Conservation (phyloP, 2,329 filamentous ascomycete genomes). For the Aschersonia sp. region DNA sequence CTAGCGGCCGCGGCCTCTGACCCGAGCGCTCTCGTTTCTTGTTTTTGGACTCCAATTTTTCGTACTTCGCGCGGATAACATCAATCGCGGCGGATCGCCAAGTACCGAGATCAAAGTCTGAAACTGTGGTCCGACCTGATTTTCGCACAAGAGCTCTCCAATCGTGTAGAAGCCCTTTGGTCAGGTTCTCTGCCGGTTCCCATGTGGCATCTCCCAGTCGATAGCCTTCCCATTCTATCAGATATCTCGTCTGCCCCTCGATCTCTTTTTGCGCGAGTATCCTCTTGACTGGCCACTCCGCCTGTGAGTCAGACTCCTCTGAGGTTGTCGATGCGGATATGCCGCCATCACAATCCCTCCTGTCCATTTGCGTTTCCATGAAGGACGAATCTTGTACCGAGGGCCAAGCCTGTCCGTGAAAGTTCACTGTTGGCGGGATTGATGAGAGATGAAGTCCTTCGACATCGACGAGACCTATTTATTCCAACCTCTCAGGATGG, state of each 20-base stretch:
- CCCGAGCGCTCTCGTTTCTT: conserved; percentile 24
- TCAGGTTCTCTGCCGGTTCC: conserved; percentile 34
- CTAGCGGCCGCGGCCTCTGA: conserved; percentile 3
- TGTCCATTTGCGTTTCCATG: not conserved
- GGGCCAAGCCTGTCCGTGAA: no score
- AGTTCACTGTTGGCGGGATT: no score
- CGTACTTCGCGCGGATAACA: conserved; percentile 13
- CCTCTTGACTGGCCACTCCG: conserved; percentile 34
- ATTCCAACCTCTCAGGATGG: no score
- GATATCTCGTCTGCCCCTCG: conserved; percentile 13
- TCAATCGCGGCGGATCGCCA: conserved; percentile 20
- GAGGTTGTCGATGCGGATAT: conserved; percentile 19
- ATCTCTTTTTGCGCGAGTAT: conserved; percentile 32
- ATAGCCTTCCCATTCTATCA: conserved; percentile 23
- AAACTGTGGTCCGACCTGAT: conserved; percentile 15
- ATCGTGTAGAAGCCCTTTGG: conserved; percentile 18
- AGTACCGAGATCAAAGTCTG: conserved; percentile 21
- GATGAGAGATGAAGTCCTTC: no score
- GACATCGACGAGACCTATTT: no score
- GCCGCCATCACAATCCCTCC: conserved; percentile 9
- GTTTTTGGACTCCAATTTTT: conserved; percentile 29
- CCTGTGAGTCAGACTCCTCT: conserved; percentile 16
- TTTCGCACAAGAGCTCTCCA: conserved; percentile 29
- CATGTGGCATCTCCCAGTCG: conserved; percentile 25
- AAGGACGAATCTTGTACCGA: no score